Percentiles rank a stretch among this genome's conserved stretches.
phyloP scores from a whole-genome alignment of 192 early-diverging fungal genomes.

The Phlyctochytrium arcticum region DNA sequence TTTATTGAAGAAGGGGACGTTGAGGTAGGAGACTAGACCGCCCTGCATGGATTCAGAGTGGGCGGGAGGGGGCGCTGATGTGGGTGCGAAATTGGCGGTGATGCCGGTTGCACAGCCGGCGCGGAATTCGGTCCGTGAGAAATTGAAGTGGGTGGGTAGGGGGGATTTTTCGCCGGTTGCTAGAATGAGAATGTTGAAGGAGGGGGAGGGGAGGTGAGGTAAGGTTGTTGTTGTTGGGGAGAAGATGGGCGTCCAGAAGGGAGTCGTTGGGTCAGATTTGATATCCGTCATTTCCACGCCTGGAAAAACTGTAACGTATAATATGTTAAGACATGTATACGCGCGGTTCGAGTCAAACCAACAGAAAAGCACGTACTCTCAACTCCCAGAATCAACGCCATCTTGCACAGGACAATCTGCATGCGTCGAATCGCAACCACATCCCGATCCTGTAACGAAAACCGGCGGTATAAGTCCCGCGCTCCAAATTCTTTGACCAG shows the following conservation, averaged over 20 bases:
- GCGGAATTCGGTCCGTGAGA: conserved; percentile 7
- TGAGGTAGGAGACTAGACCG: conserved; percentile 15
- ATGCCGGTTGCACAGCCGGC: conserved; percentile 21
- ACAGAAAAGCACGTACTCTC: no score
- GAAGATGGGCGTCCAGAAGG: conserved; percentile 18
- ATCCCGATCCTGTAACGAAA: conserved; percentile 9
- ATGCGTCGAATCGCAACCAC: conserved; percentile 17
- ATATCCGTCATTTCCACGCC: not conserved
- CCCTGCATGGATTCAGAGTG: not conserved
- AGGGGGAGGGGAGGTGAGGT: no score
- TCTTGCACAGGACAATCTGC: conserved; percentile 20
- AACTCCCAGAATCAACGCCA: conserved; percentile 19
- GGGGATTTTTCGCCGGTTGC: conserved; percentile 18
- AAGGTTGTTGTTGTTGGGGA: not conserved
- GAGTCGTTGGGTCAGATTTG: not conserved
- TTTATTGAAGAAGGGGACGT: conserved; percentile 10
- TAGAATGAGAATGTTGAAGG: conserved; percentile 16
- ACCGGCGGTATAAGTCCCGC: conserved; percentile 11
- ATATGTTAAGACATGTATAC: not conserved
- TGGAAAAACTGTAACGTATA: not conserved
- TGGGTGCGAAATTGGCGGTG: conserved; percentile 14
- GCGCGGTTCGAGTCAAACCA: no score
- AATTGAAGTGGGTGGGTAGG: conserved; percentile 2
- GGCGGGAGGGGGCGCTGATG: not conserved
- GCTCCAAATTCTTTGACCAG: conserved; percentile 14